Evolutionary conservation across 345 rosid genomes (phyloP).

Genomic region (Bruguiera sexangula): DNA sequence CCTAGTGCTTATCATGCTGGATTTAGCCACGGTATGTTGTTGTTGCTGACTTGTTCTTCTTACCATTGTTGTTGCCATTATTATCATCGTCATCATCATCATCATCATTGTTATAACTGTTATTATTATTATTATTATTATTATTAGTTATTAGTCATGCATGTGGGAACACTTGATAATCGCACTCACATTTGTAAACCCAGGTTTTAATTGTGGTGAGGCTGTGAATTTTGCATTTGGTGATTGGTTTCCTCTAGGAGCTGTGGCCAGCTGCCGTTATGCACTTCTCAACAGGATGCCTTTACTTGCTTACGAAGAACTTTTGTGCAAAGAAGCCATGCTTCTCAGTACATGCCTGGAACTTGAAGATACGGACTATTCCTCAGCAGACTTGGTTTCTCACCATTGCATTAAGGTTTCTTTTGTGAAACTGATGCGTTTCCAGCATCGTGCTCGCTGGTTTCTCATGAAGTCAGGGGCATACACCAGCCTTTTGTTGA

Average conservation of each 20-base stretch:
- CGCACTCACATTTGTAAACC: constrained; percentile 11
- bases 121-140: too few relatives aligned
- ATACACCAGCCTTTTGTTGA: constrained; percentile 49
- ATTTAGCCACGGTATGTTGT: constrained; percentile 82
- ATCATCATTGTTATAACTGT: too few relatives aligned
- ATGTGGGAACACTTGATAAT: neutral
- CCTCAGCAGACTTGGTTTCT: constrained; percentile 54
- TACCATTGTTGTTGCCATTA: neutral
- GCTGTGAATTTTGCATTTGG: constrained; percentile 95
- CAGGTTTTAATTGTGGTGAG: constrained; percentile 97
- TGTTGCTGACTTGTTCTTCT: constrained; percentile 2
- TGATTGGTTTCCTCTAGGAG: constrained; percentile 91
- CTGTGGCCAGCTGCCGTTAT: constrained; percentile 81
- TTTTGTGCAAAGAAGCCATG: constrained; percentile 91
- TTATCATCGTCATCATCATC: too few relatives aligned
- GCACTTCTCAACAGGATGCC: constrained; percentile 77
- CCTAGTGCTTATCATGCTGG: constrained; percentile 99
- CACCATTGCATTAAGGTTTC: constrained; percentile 54
- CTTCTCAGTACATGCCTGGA: constrained; percentile 46
- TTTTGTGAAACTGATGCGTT: constrained; percentile 76
- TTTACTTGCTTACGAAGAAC: constrained; percentile 88
- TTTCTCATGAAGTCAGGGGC: constrained; percentile 57
- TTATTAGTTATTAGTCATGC: neutral
- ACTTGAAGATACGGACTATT: constrained; percentile 54
- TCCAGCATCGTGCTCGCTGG: constrained; percentile 83